phyloP scores from a whole-genome alignment of 441 rosid species.

The Erodium texanum region DNA sequence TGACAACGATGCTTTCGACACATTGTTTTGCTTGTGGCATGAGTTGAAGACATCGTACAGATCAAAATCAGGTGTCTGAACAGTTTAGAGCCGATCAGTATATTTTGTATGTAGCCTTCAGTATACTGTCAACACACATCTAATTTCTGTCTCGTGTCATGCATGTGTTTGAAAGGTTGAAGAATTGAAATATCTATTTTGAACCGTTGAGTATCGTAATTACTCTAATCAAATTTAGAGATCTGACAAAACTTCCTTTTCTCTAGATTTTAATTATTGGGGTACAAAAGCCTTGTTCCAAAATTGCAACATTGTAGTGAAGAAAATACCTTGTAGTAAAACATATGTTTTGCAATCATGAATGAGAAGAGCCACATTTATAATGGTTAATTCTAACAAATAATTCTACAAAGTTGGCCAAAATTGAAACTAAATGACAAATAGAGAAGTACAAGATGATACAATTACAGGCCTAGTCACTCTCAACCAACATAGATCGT shows the following conservation, averaged over 20 bases:
- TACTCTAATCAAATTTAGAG: no score
- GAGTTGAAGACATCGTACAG: slow-evolving; percentile 44
- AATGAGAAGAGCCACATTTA: no score
- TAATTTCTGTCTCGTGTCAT: no score
- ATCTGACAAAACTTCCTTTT: no score
- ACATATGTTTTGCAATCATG: no score
- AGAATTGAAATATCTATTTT: not conserved
- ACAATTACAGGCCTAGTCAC: not conserved
- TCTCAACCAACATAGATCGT: not conserved
- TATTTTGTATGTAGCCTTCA: not conserved
- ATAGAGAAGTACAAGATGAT: not conserved
- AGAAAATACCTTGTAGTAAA: no score
- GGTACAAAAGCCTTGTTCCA: no score
- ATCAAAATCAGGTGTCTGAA: slow-evolving; percentile 2
- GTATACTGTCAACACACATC: not conserved
- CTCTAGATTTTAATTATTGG: no score
- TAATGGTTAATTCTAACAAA: no score
- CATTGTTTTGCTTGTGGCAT: slow-evolving; percentile 79
- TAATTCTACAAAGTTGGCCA: no score
- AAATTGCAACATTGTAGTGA: no score
- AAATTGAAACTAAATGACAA: no score
- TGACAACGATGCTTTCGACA: slow-evolving; percentile 51
- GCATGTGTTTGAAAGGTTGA: not conserved
- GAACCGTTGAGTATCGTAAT: not conserved
- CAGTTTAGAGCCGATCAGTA: not conserved